Percentiles rank a stretch among this genome's conserved stretches.
These are phyloP conservation scores for Naganishia liquefaciens DNA, from an alignment of 1,284 basidiomycete genomes.

Conservation along the genomic window DNA sequence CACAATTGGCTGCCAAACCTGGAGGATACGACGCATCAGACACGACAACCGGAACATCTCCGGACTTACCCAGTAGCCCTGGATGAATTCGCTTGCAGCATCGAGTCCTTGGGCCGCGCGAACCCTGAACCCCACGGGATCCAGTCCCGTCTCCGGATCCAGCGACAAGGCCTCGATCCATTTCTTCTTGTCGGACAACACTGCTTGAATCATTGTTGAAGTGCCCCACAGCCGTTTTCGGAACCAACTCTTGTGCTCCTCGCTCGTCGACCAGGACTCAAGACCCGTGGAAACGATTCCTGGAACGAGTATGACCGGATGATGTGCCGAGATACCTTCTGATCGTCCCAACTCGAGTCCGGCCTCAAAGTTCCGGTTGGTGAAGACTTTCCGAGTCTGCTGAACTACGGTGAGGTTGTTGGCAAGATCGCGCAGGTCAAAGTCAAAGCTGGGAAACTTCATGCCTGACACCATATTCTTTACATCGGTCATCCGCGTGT, in stretches of 20 bases:
- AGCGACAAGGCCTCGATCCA: slow-evolving; percentile 92
- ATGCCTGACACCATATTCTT: slow-evolving; percentile 19
- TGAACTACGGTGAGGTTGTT: slow-evolving; percentile 30
- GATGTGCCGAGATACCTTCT: slow-evolving; percentile 67
- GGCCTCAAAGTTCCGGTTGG: slow-evolving; percentile 79
- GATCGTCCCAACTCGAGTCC: slow-evolving; percentile 68
- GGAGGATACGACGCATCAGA: neutral
- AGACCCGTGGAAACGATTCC: slow-evolving; percentile 58
- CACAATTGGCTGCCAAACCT: slow-evolving; percentile 61
- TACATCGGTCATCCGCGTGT: slow-evolving; percentile 8
- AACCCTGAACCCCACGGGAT: slow-evolving; percentile 84
- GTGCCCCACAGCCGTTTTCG: slow-evolving; percentile 53
- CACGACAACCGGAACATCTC: neutral
- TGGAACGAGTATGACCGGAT: slow-evolving; percentile 78
- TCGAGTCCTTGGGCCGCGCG: slow-evolving; percentile 79
- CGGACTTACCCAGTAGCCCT: slow-evolving; percentile 54
- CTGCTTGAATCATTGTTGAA: slow-evolving; percentile 61
- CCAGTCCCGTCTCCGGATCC: slow-evolving; percentile 87
- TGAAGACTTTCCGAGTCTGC: slow-evolving; percentile 65
- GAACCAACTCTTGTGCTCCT: slow-evolving; percentile 50
- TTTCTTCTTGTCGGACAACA: slow-evolving; percentile 76
- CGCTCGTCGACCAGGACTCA: slow-evolving; percentile 48
- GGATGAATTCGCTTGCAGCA: slow-evolving; percentile 78
- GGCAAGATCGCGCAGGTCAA: slow-evolving; percentile 34
- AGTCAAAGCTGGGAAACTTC: slow-evolving; percentile 30